phyloP scores from a whole-genome alignment of 257 asterid genomes.

The Hygrophila difformis region DNA sequence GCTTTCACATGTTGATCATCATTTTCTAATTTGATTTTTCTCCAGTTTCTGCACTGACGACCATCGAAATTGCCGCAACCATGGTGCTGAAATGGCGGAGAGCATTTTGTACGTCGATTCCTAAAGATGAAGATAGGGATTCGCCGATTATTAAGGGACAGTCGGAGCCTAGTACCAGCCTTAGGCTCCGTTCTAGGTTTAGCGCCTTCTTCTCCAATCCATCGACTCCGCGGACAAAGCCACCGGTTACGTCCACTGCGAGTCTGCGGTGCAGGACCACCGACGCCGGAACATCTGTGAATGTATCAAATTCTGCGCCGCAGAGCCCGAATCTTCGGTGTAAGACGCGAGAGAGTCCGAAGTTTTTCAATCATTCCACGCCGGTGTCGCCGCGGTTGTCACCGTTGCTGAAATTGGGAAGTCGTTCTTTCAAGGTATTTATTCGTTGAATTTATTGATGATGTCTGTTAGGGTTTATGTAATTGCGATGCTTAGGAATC shows the following conservation, averaged over 20 bases:
- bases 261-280: conserved; percentile 32
- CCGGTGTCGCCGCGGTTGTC: conserved; percentile 56
- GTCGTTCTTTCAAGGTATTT: conserved; percentile 43
- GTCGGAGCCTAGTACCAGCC: conserved; percentile 25
- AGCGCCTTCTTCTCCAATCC: conserved; percentile 49
- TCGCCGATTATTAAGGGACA: background rate
- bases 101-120: conserved; percentile 59
- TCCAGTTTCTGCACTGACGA: no score
- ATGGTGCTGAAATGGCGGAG: conserved; percentile 66
- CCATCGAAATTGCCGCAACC: no score
- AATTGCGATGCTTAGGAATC: no score
- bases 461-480: no score
- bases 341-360: conserved; percentile 35
- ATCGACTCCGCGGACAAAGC: conserved; percentile 45
- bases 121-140: conserved; percentile 29
- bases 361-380: conserved; percentile 35
- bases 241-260: conserved; percentile 3
- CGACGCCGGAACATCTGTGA: background rate
- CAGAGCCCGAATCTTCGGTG: conserved; percentile 48
- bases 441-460: no score
- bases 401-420: conserved; percentile 49
- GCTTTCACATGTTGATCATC: background rate
- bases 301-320: conserved; percentile 12
- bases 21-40: no score
- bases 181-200: conserved; percentile 22